Base-by-base conservation (phyloP, 768 basidiomycete genomes). In the Fistulinella prunicolor region DNA sequence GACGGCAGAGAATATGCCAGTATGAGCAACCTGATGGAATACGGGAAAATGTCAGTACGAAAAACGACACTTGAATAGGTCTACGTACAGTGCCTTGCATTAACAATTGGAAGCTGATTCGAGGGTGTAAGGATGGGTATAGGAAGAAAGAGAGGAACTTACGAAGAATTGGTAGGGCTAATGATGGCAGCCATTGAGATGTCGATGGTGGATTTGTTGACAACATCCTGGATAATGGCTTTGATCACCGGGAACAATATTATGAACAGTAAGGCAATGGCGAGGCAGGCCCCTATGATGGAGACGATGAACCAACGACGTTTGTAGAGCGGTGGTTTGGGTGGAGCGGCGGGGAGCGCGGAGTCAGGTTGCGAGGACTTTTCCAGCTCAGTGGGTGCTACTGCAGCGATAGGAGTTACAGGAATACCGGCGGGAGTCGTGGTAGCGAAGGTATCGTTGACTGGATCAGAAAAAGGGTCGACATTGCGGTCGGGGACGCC, bases 171-270 rank as follows among this genome's bases (percentile, higher is more conserved):
- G n/a, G 70, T 59, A 6, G 85, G 79, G 16, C 66, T 68, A 1
- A 69, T 69, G 47, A 86, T 83, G 14, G 66, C 64, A 8, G 78
- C 82, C 22, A 59, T 60, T 22, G 81, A 69, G 37, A 88, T 70
- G 46, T 81, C 71, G 28, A 88, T 68, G 19, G 71, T 72, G 28
- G 78, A 67, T 30, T 72, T 70, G 47, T 85, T 79, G 14, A 87
- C 75, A 34, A 87, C 77, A 35, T 81, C 73, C 53, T 85, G 83
- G 17, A 78, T 74, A 53, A 86, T 83, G 38, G 84, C 84, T 42
- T 67, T 75, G 47, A 87, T 71, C 46, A 87, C 81, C 6, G 85
- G 85, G 62, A 79, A 87, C 20, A 88, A 64, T 10, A 86, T 39
- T 51, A 87, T 77, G 65, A 87, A 88, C 17, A 87, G 64, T 30